Evolutionary conservation across 495 filamentous ascomycete genomes (phyloP).

Genomic region (Durotheca rogersii): DNA sequence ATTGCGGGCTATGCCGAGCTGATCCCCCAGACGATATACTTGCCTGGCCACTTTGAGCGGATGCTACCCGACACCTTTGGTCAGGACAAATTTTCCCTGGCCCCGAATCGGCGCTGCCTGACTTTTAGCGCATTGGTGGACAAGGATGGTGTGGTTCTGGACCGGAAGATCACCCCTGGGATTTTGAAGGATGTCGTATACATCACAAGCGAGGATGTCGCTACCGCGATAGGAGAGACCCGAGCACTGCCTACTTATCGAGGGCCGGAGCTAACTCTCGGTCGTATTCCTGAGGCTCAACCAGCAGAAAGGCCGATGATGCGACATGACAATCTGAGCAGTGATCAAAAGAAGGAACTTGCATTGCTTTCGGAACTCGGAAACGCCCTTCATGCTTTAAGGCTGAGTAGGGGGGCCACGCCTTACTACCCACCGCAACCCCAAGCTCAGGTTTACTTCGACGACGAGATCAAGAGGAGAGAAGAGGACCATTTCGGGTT

Average conservation of each 20-base stretch:
- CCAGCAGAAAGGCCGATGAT: slow-evolving; percentile 38
- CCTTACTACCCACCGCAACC: slow-evolving; percentile 40
- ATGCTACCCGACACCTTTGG: slow-evolving; percentile 70
- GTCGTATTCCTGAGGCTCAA: slow-evolving; percentile 29
- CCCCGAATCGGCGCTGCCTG: slow-evolving; percentile 63
- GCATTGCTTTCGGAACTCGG: slow-evolving; percentile 39
- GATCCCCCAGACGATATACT: slow-evolving; percentile 67
- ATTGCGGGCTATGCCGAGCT: slow-evolving; percentile 65
- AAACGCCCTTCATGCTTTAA: slow-evolving; percentile 33
- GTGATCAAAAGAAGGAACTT: slow-evolving; percentile 36
- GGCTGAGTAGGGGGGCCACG: slow-evolving; percentile 42
- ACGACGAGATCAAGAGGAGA: slow-evolving; percentile 13
- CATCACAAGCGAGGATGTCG: slow-evolving; percentile 63
- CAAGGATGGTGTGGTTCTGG: slow-evolving; percentile 63
- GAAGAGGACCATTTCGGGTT: slow-evolving; percentile 31
- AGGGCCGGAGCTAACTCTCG: slow-evolving; percentile 29
- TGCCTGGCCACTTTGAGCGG: slow-evolving; percentile 66
- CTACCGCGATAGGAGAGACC: slow-evolving; percentile 46
- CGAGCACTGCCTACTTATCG: slow-evolving; percentile 16
- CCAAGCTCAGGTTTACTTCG: slow-evolving; percentile 36
- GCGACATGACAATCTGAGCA: slow-evolving; percentile 33
- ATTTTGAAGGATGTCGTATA: slow-evolving; percentile 69
- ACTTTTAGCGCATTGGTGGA: slow-evolving; percentile 78
- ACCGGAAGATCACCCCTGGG: slow-evolving; percentile 70
- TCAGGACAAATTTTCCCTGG: slow-evolving; percentile 67